These are phyloP conservation scores for Candida sithepensis DNA, from an alignment of 805 yeast genomes.

Conservation along the genomic window DNA sequence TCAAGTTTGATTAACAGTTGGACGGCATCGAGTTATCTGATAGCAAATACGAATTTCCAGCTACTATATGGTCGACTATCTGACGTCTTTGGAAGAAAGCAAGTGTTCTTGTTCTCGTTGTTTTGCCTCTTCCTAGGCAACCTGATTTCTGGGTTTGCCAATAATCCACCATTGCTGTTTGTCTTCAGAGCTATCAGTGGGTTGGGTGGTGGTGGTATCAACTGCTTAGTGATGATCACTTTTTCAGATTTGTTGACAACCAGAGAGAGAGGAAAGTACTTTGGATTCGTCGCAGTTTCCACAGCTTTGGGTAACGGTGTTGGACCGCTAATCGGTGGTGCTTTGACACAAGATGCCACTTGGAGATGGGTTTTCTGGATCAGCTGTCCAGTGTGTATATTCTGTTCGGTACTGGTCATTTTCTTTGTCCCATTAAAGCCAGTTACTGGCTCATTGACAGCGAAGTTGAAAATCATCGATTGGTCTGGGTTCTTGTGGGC, in stretches of 20 bases:
- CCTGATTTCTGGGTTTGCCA: conserved; percentile 48
- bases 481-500: conserved; percentile 27
- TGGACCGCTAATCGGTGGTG: conserved; percentile 58
- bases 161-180: conserved; percentile 43
- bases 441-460: conserved; percentile 32
- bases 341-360: conserved; percentile 36
- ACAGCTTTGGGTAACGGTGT: conserved; percentile 49
- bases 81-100: conserved; percentile 52
- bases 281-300: conserved; percentile 49
- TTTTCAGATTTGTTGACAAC: conserved; percentile 50
- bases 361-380: conserved; percentile 56
- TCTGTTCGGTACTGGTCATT: conserved; percentile 11
- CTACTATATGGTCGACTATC: conserved; percentile 49
- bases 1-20: conserved; percentile 46
- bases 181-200: conserved; percentile 53
- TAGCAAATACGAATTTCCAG: conserved; percentile 51
- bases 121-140: conserved; percentile 39
- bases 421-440: conserved; percentile 30
- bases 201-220: conserved; percentile 50
- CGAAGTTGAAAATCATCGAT: conserved; percentile 44
- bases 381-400: conserved; percentile 36
- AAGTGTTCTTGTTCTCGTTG: conserved; percentile 38
- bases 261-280: conserved; percentile 50
- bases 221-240: conserved; percentile 49
- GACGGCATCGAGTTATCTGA: conserved; percentile 50